Base-by-base conservation (phyloP, 2,329 filamentous ascomycete species). In the Exophiala calicioides region DNA sequence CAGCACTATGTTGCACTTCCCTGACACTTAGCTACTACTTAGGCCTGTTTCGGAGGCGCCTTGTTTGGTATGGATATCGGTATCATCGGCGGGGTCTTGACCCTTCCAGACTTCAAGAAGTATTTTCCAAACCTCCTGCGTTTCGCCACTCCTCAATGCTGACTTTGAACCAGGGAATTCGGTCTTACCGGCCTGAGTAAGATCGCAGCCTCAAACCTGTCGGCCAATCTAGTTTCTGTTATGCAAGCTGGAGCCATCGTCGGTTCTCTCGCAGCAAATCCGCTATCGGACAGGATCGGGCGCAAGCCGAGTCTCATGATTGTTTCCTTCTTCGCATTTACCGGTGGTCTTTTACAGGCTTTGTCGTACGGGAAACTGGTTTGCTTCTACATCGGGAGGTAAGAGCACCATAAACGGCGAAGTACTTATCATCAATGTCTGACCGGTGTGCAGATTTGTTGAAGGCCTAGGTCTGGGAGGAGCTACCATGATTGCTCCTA, bases 151-250 rank as follows among this genome's bases (percentile, higher is more conserved):
- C 47, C 19, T 54, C 29, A 43, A 47, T 26, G 33, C 45, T 56
- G 53, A 46, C 62, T 45, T 23, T 26, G 38, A 2, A 16, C 40
- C 40, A 79, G 77, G 1, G 76, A 78, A 57, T 84, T 81, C 54
- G 70, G 73, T 1, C 67, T 83, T 4, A 62, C 68, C 2, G 59
- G 63, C 18, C 60, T 69, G 19, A 63, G 65, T 39, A 61, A 65
- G 21, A 64, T 70, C 2, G 73, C 65, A 3, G 64, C 68, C 27
- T 76, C 77, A 21, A 75, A 81, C 55, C 68, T 85, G 36, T 77
- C 76, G 35, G 80, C 83, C 54, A 86, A 85, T 60, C 82, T 88
- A 47, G 84, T 86, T 20, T 85, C 82, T n/a, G 84, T 80, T 0
- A 74, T 87, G 7, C 83, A 87, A 65, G 82, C 78, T 31, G 84